Conservation (phyloP, 768 basidiomycete species). For the Calvatia gigantea region DNA sequence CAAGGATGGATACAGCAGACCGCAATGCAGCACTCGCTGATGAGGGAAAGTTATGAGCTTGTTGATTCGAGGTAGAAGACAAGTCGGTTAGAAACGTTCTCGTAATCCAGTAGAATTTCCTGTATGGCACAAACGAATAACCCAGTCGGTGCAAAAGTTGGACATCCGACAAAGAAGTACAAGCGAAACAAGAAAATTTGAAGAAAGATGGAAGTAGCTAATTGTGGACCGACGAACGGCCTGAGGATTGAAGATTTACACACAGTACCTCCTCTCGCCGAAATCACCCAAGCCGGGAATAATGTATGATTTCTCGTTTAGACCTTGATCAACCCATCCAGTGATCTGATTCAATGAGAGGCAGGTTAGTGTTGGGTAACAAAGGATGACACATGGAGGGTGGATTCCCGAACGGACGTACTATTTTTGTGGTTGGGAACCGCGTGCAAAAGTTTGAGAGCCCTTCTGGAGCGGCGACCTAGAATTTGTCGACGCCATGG, state of each 20-base stretch:
- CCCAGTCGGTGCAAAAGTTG: no score
- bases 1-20: conserved; percentile 6
- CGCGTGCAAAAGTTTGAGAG: conserved; percentile 71
- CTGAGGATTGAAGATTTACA: no score
- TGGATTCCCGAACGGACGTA: conserved; percentile 48
- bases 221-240: no score
- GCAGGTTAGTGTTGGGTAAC: not conserved
- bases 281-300: conserved; percentile 97
- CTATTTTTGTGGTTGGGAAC: conserved; percentile 76
- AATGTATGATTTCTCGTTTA: conserved; percentile 90
- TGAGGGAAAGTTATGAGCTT: not conserved
- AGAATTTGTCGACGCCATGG: not conserved
- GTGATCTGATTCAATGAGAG: conserved; percentile 58
- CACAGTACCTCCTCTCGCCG: conserved; percentile 74
- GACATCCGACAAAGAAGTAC: no score
- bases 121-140: no score
- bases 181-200: no score
- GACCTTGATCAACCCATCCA: conserved; percentile 91
- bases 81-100: no score
- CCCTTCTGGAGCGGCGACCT: conserved; percentile 94
- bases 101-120: no score
- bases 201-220: no score
- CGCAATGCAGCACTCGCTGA: not conserved
- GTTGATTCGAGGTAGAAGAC: no score
- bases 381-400: not conserved